Evolutionary conservation across 2,329 filamentous ascomycete genomes (phyloP).

Genomic region (Colletotrichum navitas): DNA sequence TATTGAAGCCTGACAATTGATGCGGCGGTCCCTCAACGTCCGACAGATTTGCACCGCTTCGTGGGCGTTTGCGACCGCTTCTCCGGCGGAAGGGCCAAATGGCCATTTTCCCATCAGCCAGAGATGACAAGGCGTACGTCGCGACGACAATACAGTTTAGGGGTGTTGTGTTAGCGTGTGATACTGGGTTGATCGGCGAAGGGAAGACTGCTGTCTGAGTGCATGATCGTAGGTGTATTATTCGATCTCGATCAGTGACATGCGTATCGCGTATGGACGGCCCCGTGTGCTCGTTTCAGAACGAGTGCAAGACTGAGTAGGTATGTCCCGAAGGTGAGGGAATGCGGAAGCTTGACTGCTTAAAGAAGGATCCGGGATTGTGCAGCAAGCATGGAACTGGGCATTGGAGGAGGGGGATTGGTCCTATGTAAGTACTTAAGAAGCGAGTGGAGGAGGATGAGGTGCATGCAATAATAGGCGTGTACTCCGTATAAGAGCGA

Average conservation of each 20-base stretch:
- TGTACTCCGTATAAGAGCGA: slow-evolving; percentile 10
- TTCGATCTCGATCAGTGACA: slow-evolving; percentile 20
- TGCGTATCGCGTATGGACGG: slow-evolving; percentile 16
- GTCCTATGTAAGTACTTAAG: slow-evolving; percentile 7
- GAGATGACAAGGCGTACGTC: background rate
- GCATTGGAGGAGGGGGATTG: slow-evolving; percentile 20
- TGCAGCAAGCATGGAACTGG: slow-evolving; percentile 36
- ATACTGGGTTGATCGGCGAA: slow-evolving; percentile 28
- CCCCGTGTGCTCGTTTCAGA: slow-evolving; percentile 37
- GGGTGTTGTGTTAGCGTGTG: slow-evolving; percentile 16
- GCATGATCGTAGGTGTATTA: slow-evolving; percentile 37
- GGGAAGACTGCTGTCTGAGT: slow-evolving; percentile 20
- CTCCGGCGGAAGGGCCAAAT: slow-evolving; percentile 87
- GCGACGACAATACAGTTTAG: background rate
- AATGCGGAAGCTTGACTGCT: slow-evolving; percentile 36
- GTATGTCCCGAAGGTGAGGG: slow-evolving; percentile 22
- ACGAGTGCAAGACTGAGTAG: slow-evolving; percentile 13
- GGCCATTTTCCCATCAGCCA: slow-evolving; percentile 68
- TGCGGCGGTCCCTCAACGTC: slow-evolving; percentile 60
- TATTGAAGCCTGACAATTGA: slow-evolving; percentile 50
- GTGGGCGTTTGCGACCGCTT: slow-evolving; percentile 73
- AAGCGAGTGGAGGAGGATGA: slow-evolving; percentile 25
- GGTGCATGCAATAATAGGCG: background rate
- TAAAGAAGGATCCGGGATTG: slow-evolving; percentile 37
- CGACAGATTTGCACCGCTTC: slow-evolving; percentile 65